Base-by-base conservation (phyloP, 306 rosid genomes). In the Coriaria nepalensis region DNA sequence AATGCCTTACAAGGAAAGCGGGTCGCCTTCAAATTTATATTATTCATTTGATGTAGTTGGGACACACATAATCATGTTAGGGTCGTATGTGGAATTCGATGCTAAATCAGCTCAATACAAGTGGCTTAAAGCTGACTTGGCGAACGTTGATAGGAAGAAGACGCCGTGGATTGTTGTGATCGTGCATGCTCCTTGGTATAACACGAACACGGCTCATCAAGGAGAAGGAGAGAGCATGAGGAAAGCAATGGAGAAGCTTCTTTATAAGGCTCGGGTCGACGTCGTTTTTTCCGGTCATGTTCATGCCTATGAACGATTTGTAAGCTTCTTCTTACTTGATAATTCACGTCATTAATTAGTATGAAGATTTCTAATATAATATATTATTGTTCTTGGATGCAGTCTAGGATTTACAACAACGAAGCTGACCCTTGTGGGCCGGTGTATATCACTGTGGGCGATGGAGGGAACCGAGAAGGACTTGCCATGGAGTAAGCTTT, bases 191-290 rank as follows among this genome's bases (percentile, higher is more conserved):
- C 94, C 94, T 29, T 83, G 94, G 94, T 83, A 83, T 56, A 83
- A 77, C 20, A 72, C 86, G 6, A 83, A 83, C 7, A 43, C 49
- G 40, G 94, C 94, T 0, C 94, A 83, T 60, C 74, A 77, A 49
- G 90, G 90, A 37, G 94, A 83, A 72, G 94, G 94, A n/a, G 94
- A 83, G n/a, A 41, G 49, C 45, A 83, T 83, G 94, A 79, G 94
- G 42, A 7, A 56, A 7, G 74, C 75, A 6, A 62, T 83, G 86
- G 94, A 83, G 33, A 45, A 72, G 8, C 37, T 79, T 59, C 57
- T 83, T 48, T 83, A 67, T 40, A 5, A 62, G 0, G 82, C 86
- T 0, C 49, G 66, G 5, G 94, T 80, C 37, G 94, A 83, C 29
- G 29, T 20, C 29, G 29, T 20, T 20, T 20, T 20, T 20, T 1